Percentiles rank a stretch among this genome's conserved stretches.
Conservation (phyloP, 75 land plant genomes). For the Sequoia sempervirens region DNA sequence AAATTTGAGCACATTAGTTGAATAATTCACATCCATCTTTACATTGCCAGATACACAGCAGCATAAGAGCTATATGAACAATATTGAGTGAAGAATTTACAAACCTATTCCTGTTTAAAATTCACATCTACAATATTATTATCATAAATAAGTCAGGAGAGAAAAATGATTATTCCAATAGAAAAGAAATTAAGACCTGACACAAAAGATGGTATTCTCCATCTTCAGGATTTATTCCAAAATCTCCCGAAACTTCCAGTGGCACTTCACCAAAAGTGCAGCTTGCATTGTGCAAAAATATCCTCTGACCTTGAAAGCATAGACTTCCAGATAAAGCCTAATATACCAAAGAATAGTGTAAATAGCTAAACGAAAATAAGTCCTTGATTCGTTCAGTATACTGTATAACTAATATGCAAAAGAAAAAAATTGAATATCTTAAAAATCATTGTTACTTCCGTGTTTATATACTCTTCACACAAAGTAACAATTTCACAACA, state of each 20-base stretch:
- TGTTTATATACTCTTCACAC: not conserved
- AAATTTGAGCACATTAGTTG: not conserved
- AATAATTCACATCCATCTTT: not conserved
- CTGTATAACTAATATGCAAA: not conserved
- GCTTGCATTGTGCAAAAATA: constrained; percentile 78
- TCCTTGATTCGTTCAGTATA: not conserved
- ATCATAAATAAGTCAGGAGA: not conserved
- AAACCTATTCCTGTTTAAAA: not conserved
- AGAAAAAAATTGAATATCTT: not conserved
- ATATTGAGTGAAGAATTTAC: not conserved
- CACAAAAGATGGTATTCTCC: constrained; percentile 97
- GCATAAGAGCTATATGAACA: not conserved
- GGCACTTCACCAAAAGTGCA: constrained; percentile 91
- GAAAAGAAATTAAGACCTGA: constrained; percentile 47
- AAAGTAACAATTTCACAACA: not conserved
- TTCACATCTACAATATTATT: not conserved
- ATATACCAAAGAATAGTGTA: not conserved
- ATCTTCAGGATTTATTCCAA: constrained; percentile 92
- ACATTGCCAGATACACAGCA: not conserved
- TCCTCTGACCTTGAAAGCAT: constrained; percentile 81
- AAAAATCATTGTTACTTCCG: not conserved
- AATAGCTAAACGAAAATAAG: not conserved
- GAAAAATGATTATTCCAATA: not conserved
- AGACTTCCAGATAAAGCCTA: constrained; percentile 55
- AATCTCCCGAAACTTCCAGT: constrained; percentile 90